Percentiles rank a stretch among this genome's conserved stretches.
Conservation (phyloP, 2,329 filamentous ascomycete species). For the Hypoxylon sp. region DNA sequence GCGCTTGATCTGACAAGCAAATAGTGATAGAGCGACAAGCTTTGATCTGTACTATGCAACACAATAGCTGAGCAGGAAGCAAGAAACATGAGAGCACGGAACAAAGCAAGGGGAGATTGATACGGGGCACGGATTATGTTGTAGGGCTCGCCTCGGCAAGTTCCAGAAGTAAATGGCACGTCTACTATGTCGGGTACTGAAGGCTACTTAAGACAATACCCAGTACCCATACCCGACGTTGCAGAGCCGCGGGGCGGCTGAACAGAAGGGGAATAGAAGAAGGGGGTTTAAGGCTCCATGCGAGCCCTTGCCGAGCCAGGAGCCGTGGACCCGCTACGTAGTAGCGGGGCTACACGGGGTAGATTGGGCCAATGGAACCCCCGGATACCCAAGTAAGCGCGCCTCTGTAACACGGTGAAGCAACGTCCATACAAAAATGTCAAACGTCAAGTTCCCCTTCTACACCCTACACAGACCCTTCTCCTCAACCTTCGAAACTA, state of each 20-base stretch:
- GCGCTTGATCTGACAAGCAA: not conserved
- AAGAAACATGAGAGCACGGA: constrained; percentile 27
- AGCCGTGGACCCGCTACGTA: constrained; percentile 29
- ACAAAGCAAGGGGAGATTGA: constrained; percentile 38
- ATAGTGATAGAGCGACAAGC: constrained; percentile 7
- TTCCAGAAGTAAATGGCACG: constrained; percentile 14
- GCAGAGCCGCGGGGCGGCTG: constrained; percentile 38
- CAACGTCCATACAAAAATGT: constrained; percentile 55
- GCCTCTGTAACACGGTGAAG: constrained; percentile 55
- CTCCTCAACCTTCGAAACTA: constrained; percentile 42
- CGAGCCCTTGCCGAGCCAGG: constrained; percentile 29
- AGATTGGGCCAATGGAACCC: constrained; percentile 47
- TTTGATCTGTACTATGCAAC: not conserved
- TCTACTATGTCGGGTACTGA: not conserved
- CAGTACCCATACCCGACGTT: constrained; percentile 23
- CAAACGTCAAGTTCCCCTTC: constrained; percentile 52
- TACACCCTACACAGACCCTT: constrained; percentile 50
- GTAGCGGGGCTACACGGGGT: constrained; percentile 38
- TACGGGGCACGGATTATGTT: constrained; percentile 38
- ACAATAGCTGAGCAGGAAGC: constrained; percentile 17
- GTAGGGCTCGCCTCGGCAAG: constrained; percentile 28
- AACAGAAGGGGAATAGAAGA: constrained; percentile 45
- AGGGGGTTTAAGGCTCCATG: constrained; percentile 44
- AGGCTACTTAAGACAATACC: not conserved
- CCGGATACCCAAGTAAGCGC: constrained; percentile 49